Evolutionary conservation across 768 basidiomycete genomes (phyloP).

Genomic region (Naganishia antarctica): DNA sequence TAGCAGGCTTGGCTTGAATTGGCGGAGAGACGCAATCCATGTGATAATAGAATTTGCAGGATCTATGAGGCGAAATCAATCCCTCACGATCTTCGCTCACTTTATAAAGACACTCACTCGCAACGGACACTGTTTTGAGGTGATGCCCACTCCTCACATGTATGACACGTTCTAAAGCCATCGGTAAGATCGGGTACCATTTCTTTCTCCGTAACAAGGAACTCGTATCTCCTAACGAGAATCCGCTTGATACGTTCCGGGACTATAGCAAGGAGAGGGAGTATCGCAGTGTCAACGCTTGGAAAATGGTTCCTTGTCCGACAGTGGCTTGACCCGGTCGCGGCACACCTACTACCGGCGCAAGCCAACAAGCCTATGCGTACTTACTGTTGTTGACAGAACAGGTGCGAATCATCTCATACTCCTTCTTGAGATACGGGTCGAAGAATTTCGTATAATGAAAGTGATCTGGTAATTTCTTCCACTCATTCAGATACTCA

Average conservation of each 20-base stretch:
- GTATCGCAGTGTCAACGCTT: no score
- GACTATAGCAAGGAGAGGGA: slow-evolving; percentile 55
- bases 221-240: slow-evolving; percentile 80
- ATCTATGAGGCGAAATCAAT: slow-evolving; percentile 29
- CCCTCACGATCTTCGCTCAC: not conserved
- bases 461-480: slow-evolving; percentile 88
- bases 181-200: slow-evolving; percentile 86
- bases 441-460: slow-evolving; percentile 94
- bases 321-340: no score
- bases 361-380: not conserved
- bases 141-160: slow-evolving; percentile 83
- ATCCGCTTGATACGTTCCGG: slow-evolving; percentile 73
- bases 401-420: slow-evolving; percentile 82
- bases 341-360: not conserved
- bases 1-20: slow-evolving; percentile 79
- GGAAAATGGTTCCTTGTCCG: no score
- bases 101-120: slow-evolving; percentile 49
- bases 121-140: slow-evolving; percentile 58
- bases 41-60: slow-evolving; percentile 87
- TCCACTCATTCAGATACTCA: slow-evolving; percentile 86
- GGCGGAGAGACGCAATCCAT: slow-evolving; percentile 93
- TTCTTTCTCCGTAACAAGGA: slow-evolving; percentile 90
- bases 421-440: slow-evolving; percentile 96
- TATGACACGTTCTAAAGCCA: slow-evolving; percentile 72
- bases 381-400: slow-evolving; percentile 83